phyloP scores from a whole-genome alignment of 345 rosid species.

The Acer yangbiense region DNA sequence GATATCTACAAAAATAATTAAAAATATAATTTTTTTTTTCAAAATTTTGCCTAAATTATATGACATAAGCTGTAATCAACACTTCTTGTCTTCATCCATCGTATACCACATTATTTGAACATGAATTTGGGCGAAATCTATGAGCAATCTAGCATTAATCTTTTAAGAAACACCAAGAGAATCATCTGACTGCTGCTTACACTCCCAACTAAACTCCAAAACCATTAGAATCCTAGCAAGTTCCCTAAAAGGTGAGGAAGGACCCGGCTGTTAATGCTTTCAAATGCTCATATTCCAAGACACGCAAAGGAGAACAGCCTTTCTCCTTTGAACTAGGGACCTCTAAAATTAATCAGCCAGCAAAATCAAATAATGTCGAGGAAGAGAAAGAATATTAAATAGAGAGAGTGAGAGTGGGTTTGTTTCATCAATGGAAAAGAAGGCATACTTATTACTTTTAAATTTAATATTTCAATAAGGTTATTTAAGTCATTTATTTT shows the following conservation, averaged over 20 bases:
- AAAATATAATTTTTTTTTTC: no score
- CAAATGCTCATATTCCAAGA: neutral
- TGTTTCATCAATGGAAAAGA: neutral
- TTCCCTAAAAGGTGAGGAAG: neutral
- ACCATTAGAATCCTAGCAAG: neutral
- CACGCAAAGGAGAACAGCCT: neutral
- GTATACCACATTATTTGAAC: neutral
- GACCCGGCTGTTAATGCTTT: neutral
- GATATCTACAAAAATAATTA: no score
- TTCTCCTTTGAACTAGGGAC: neutral
- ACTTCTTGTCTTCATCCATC: no score
- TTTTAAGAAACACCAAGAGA: neutral
- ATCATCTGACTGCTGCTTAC: neutral
- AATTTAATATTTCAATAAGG: no score
- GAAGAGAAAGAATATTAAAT: neutral
- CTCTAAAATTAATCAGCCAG: neutral
- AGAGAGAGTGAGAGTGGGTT: neutral
- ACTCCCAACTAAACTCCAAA: neutral
- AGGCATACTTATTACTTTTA: neutral
- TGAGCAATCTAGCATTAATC: neutral
- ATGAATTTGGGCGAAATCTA: neutral
- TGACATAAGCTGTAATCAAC: neutral
- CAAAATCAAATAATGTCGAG: neutral
- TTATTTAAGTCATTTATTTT: neutral
- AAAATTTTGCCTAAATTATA: no score